Percentiles rank a stretch among this genome's conserved stretches.
These are phyloP conservation scores for Hebeloma cylindrosporum DNA, from an alignment of 768 basidiomycete genomes.

Conservation along the genomic window DNA sequence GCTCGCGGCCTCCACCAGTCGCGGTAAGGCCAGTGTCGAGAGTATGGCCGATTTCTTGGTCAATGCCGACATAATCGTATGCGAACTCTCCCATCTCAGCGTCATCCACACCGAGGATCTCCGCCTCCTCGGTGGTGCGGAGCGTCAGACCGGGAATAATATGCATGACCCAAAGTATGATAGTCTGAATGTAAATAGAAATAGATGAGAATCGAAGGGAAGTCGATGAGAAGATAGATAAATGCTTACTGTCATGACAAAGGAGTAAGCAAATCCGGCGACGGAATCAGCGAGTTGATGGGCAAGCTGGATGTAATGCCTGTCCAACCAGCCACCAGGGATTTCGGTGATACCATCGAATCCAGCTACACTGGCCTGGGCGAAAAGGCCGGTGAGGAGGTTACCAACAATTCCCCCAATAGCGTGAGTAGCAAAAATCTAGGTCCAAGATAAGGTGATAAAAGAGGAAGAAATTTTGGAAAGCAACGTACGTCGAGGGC, in stretches of 20 bases:
- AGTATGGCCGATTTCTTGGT: constrained; percentile 50
- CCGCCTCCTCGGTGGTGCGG: constrained; percentile 61
- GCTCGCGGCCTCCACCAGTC: constrained; percentile 28
- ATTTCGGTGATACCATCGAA: constrained; percentile 73
- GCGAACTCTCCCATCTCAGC: constrained; percentile 89
- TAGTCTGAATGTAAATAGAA: constrained; percentile 43
- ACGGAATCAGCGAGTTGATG: constrained; percentile 80
- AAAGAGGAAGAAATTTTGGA: constrained; percentile 2
- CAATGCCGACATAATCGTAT: constrained; percentile 83
- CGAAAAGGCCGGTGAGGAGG: constrained; percentile 85
- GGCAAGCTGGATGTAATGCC: constrained; percentile 78
- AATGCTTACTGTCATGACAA: constrained; percentile 68
- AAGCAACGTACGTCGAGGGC: constrained; percentile 63
- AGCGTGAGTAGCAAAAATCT: constrained; percentile 89
- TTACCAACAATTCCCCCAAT: constrained; percentile 82
- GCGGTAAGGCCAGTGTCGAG: constrained; percentile 20
- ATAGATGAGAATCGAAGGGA: background rate
- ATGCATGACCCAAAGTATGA: constrained; percentile 89
- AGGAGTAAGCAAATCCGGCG: constrained; percentile 66
- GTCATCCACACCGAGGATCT: constrained; percentile 87
- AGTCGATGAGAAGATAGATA: no score
- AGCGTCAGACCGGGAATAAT: constrained; percentile 78
- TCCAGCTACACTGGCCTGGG: constrained; percentile 73
- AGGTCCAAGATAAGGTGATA: background rate
- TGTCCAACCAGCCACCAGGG: constrained; percentile 86